Evolutionary conservation across 2,329 filamentous ascomycete genomes (phyloP), one percentile per base, ranked within the genome.

Genomic region (Mycosphaerelloides madeirae): DNA sequence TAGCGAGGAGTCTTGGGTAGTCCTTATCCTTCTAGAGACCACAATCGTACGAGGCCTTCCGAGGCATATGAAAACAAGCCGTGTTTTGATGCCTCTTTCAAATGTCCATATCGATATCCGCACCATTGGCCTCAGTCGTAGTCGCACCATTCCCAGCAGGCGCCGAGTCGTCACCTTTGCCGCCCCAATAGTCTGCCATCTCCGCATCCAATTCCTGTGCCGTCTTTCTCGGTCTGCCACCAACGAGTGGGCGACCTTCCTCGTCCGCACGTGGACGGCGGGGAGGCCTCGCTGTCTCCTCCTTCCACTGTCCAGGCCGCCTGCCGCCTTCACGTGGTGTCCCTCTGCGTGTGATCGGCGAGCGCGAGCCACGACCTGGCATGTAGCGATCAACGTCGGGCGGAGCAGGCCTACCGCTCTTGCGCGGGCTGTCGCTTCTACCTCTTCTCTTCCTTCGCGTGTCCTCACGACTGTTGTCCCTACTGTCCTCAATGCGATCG

Each of bases 171-270:
- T 67, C 37, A 68, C 61, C 36, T 57, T 65, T 44, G 58, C 62
- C 37, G 58, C 65, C 82, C 73, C 88, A 96, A 67, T 96, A 96
- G 62, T 95, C 87, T 22, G 84, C 88, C 90, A 96, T 96, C 69
- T 96, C 90, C n/a, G 87, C 87, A 65, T 96, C 90, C 31, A 96
- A 74, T 64, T 96, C 87, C 58, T 95, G 87, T 55, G 89, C 85
- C 0, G 90, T 95, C 77, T 95, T 95, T 68, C 81, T 84, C 2
- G 81, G 76, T 38, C 87, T 78, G 31, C 64, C 65, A 34, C 62
- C 60, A 6, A 59, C 60, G 11, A 58, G 35, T 5, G 58, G 52
- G 33, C 61, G 52, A 6, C 77, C 76, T 41, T 79, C 75, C 14
- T 71, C 73, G 36, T 71, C 71, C 25, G 59, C 48, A 28, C 68